A percentile compares a stretch with the other conserved stretches of the same genome.
phyloP scores from a whole-genome alignment of 2,329 filamentous ascomycete genomes.

The Colletotrichum lupini region DNA sequence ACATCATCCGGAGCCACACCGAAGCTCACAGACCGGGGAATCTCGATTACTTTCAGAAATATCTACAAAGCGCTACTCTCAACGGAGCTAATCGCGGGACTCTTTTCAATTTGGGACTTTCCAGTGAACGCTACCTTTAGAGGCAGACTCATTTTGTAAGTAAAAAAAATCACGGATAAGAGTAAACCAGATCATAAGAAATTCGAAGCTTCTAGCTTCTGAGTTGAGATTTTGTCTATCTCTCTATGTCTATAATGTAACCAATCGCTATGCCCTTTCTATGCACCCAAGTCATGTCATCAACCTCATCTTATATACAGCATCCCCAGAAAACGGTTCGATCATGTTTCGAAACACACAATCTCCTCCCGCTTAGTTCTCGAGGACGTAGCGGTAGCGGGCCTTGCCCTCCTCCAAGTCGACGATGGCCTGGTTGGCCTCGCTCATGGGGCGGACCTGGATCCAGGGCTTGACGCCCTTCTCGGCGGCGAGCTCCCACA shows the following conservation, averaged over 20 bases:
- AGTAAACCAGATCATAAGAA: neutral
- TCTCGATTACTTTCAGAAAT: neutral
- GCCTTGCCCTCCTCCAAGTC: conserved; percentile 66
- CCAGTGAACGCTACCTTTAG: too few relatives aligned
- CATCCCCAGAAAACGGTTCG: neutral
- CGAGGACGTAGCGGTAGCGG: conserved; percentile 58
- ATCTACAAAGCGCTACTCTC: neutral
- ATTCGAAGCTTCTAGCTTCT: neutral
- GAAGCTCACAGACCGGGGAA: neutral
- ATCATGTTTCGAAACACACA: neutral
- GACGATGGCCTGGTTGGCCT: conserved; percentile 64
- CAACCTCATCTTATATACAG: conserved; percentile 28
- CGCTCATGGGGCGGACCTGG: conserved; percentile 63
- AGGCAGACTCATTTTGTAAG: too few relatives aligned
- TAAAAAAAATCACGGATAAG: neutral
- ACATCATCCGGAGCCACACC: conserved; percentile 11
- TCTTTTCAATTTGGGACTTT: too few relatives aligned
- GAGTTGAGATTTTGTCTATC: conserved; percentile 9
- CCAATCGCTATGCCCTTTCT: conserved; percentile 29
- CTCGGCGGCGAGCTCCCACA: conserved; percentile 67
- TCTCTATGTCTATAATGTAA: conserved; percentile 29
- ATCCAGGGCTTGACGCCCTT: conserved; percentile 69
- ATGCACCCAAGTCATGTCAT: conserved; percentile 28
- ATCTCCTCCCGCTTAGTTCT: conserved; percentile 47
- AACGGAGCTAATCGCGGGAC: too few relatives aligned